phyloP scores from a whole-genome alignment of 139 green algal species.

The Ettlia oleoabundans region DNA sequence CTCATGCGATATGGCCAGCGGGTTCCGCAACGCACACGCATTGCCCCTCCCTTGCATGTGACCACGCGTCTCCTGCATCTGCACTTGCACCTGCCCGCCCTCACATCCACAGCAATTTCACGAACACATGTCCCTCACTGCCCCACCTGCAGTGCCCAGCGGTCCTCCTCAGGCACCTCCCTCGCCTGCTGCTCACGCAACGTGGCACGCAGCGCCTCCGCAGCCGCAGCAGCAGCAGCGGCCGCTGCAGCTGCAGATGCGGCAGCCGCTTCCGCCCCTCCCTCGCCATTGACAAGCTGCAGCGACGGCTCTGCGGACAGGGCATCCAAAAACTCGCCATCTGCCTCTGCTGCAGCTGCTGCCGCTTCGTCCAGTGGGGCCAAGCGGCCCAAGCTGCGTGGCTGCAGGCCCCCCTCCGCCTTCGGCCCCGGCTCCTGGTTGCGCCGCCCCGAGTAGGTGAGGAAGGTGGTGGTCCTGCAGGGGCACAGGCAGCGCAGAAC shows the following conservation, averaged over 20 bases:
- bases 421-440: constrained; percentile 26
- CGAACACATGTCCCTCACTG: not conserved
- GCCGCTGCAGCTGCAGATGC: not conserved
- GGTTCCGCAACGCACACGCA: not conserved
- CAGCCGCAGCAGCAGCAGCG: not conserved
- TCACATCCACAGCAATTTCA: too few relatives aligned
- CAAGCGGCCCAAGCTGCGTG: not conserved
- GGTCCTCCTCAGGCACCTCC: constrained; percentile 27
- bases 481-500: not conserved
- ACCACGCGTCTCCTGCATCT: too few relatives aligned
- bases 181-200: not conserved
- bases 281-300: not conserved
- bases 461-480: constrained; percentile 31
- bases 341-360: not conserved
- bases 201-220: constrained; percentile 13
- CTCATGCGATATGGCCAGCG: not conserved
- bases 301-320: not conserved
- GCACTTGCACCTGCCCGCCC: too few relatives aligned
- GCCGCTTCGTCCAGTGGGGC: not conserved
- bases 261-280: not conserved
- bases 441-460: constrained; percentile 21
- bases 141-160: constrained; percentile 28
- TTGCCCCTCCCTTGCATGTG: not conserved
- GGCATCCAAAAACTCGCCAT: constrained; percentile 1
- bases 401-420: not conserved